These are phyloP conservation scores for Striga hermonthica DNA, from an alignment of 305 asterid genomes.

Conservation along the genomic window DNA sequence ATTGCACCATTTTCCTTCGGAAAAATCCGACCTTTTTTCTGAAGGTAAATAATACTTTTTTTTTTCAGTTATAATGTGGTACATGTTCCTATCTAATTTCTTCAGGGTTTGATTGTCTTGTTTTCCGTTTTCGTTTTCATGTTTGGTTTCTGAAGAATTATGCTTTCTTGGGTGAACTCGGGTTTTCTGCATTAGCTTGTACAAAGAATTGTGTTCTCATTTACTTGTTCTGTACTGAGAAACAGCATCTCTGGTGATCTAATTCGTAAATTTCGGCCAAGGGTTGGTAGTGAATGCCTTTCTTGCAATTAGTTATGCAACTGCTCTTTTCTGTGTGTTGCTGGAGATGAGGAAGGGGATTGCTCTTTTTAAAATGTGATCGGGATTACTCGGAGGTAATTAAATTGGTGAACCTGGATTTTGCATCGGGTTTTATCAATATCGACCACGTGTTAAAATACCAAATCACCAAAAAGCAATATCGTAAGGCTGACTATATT, in stretches of 20 bases:
- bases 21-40: slow-evolving; percentile 31
- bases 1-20: background rate
- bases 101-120: slow-evolving; percentile 5
- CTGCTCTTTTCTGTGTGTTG: background rate
- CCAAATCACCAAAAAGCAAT: no score
- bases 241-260: slow-evolving; percentile 6
- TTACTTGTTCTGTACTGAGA: background rate
- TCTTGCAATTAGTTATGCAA: background rate
- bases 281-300: no score
- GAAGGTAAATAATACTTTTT: slow-evolving; percentile 12
- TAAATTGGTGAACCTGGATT: background rate
- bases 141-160: slow-evolving; percentile 7
- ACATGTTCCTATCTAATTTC: slow-evolving; percentile 3
- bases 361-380: background rate
- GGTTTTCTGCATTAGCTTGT: slow-evolving; percentile 22
- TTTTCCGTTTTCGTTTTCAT: background rate
- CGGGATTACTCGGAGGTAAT: background rate
- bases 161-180: slow-evolving; percentile 7
- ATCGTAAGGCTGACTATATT: no score
- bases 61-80: slow-evolving; percentile 14
- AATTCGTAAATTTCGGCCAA: background rate
- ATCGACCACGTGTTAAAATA: background rate
- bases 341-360: slow-evolving; percentile 2
- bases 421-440: background rate
- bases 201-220: slow-evolving; percentile 7